A percentile compares a stretch with the other conserved stretches of the same genome.
Conservation (phyloP, 768 basidiomycete genomes). For the Tylopilus subfusipes region DNA sequence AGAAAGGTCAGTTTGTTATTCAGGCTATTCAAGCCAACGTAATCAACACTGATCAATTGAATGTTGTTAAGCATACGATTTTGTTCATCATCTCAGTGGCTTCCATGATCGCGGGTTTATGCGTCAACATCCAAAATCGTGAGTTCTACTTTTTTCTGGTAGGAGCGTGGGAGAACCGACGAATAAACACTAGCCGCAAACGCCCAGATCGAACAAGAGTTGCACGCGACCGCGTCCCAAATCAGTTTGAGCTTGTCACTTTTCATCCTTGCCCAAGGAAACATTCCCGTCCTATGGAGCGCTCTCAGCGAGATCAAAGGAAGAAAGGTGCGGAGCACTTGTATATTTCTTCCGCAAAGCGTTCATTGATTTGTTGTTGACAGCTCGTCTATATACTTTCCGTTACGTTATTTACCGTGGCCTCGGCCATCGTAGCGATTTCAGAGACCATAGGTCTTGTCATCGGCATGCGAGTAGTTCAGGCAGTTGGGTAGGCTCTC, state of each 20-base stretch:
- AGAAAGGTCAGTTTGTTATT: slow-evolving; percentile 45
- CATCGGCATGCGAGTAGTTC: slow-evolving; percentile 65
- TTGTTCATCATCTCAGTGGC: slow-evolving; percentile 27
- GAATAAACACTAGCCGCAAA: slow-evolving; percentile 52
- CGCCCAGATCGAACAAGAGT: slow-evolving; percentile 54
- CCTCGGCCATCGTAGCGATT: slow-evolving; percentile 55
- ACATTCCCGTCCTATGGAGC: slow-evolving; percentile 37
- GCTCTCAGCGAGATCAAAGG: slow-evolving; percentile 55
- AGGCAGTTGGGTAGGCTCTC: slow-evolving; percentile 55
- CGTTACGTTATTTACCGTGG: slow-evolving; percentile 49
- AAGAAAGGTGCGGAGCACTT: slow-evolving; percentile 47
- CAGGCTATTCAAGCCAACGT: not conserved
- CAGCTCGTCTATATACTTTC: slow-evolving; percentile 57
- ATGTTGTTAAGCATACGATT: slow-evolving; percentile 14
- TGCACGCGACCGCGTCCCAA: slow-evolving; percentile 57
- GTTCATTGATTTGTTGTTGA: not conserved
- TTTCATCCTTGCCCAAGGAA: slow-evolving; percentile 71
- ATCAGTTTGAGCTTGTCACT: slow-evolving; percentile 69
- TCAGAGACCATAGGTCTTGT: slow-evolving; percentile 54
- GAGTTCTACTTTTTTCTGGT: not conserved
- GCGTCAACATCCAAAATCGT: slow-evolving; percentile 31
- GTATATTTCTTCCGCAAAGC: not conserved
- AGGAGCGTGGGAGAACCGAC: not conserved
- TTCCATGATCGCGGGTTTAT: slow-evolving; percentile 29
- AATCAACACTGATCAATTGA: not conserved